Evolutionary conservation across 192 early-diverging fungal genomes (phyloP).

Genomic region (Coemansia sp.): DNA sequence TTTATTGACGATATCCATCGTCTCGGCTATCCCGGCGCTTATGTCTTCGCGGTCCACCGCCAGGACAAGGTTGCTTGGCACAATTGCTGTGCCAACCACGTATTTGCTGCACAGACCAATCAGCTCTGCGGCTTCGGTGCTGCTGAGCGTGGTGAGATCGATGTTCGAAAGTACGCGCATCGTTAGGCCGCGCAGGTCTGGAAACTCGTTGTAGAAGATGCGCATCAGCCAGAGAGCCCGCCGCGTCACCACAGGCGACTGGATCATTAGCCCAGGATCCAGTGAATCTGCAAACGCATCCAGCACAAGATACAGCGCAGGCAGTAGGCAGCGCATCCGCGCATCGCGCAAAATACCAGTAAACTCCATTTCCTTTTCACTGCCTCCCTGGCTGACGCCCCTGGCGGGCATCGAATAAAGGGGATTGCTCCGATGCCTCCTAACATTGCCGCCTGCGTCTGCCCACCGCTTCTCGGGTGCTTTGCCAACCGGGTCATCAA

Average conservation of each 20-base stretch:
- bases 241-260: conserved; percentile 28
- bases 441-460: background rate
- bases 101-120: conserved; percentile 19
- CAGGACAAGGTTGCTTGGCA: background rate
- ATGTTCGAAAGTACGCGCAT: conserved; percentile 34
- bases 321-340: conserved; percentile 28
- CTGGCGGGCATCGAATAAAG: background rate
- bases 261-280: conserved; percentile 22
- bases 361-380: conserved; percentile 1
- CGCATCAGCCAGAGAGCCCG: conserved; percentile 30
- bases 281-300: conserved; percentile 32
- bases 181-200: conserved; percentile 16
- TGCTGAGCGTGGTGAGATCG: conserved; percentile 10
- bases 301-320: conserved; percentile 12
- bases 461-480: background rate
- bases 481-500: background rate
- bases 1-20: background rate
- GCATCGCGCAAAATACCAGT: conserved; percentile 12
- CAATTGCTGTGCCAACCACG: conserved; percentile 11
- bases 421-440: background rate
- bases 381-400: background rate
- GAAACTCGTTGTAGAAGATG: conserved; percentile 39
- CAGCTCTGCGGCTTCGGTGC: conserved; percentile 22
- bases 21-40: background rate
- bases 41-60: background rate